Evolutionary conservation across 2,329 filamentous ascomycete species (phyloP).

Genomic region (Beauveria scarabaeidicola): DNA sequence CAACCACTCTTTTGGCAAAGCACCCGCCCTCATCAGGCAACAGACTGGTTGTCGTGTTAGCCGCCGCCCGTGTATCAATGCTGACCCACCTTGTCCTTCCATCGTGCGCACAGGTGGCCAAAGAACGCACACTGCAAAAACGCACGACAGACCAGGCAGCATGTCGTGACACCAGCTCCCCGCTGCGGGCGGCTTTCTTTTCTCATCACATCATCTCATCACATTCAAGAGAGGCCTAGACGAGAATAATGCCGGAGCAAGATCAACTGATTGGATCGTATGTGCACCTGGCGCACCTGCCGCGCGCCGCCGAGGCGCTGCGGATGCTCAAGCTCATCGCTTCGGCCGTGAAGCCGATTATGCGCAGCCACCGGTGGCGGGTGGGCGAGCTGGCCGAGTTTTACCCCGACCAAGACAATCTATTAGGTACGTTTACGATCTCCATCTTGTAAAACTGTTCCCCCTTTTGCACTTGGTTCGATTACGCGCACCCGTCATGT

Average conservation of each 20-base stretch:
- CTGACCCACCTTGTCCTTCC: neutral
- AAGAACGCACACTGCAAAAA: neutral
- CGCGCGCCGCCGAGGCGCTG: constrained; percentile 41
- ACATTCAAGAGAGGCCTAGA: neutral
- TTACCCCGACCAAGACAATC: constrained; percentile 62
- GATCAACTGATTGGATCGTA: constrained; percentile 40
- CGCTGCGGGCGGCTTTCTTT: neutral
- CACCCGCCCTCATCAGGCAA: too few relatives aligned
- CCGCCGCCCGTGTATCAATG: neutral
- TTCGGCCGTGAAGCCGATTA: constrained; percentile 87
- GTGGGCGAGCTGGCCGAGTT: constrained; percentile 78
- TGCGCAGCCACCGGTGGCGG: constrained; percentile 76
- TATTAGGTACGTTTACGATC: constrained; percentile 48
- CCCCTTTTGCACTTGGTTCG: neutral
- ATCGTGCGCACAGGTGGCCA: neutral
- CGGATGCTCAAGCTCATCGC: constrained; percentile 68
- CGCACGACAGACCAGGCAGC: neutral
- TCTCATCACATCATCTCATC: too few relatives aligned
- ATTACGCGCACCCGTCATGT: too few relatives aligned
- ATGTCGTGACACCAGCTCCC: neutral
- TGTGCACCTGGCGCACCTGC: constrained; percentile 39
- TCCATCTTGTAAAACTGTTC: neutral
- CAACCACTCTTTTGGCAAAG: neutral
- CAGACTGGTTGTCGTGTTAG: neutral
- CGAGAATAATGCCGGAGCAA: constrained; percentile 29